phyloP scores from a whole-genome alignment of 2,329 filamentous ascomycete genomes.

The Akanthomyces uredinophilus region DNA sequence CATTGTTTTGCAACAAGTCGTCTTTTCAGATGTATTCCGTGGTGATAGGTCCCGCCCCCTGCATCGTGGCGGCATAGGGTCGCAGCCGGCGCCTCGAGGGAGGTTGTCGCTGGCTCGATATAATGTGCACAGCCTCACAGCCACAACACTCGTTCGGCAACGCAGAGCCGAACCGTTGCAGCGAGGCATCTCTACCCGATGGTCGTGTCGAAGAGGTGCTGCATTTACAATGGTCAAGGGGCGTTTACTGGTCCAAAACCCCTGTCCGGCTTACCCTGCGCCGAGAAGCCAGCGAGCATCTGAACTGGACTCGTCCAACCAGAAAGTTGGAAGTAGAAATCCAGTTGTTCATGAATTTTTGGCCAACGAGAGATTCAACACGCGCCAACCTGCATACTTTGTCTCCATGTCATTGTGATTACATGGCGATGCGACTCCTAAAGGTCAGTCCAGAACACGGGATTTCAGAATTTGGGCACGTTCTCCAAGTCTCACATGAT shows the following conservation, averaged over 20 bases:
- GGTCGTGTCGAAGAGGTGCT: not conserved
- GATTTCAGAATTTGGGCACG: too few relatives aligned
- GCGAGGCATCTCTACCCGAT: not conserved
- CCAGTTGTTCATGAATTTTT: too few relatives aligned
- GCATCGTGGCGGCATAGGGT: not conserved
- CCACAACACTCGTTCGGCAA: slow-evolving; percentile 5
- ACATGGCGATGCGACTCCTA: too few relatives aligned
- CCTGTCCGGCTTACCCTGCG: not conserved
- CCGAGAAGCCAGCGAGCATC: not conserved
- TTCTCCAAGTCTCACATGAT: too few relatives aligned
- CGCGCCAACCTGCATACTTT: too few relatives aligned
- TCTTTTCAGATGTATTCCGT: not conserved
- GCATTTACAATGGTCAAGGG: not conserved
- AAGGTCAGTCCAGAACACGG: too few relatives aligned
- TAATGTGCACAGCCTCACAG: not conserved
- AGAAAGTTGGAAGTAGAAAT: too few relatives aligned
- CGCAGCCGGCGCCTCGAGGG: not conserved
- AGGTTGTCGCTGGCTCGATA: not conserved
- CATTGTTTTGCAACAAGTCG: not conserved
- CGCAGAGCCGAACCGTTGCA: not conserved
- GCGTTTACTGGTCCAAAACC: not conserved
- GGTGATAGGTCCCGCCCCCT: not conserved
- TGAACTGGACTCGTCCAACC: too few relatives aligned
- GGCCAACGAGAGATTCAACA: too few relatives aligned
- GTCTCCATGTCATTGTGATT: too few relatives aligned